phyloP scores from a whole-genome alignment of 495 filamentous ascomycete species.

The Daldinia childiae region DNA sequence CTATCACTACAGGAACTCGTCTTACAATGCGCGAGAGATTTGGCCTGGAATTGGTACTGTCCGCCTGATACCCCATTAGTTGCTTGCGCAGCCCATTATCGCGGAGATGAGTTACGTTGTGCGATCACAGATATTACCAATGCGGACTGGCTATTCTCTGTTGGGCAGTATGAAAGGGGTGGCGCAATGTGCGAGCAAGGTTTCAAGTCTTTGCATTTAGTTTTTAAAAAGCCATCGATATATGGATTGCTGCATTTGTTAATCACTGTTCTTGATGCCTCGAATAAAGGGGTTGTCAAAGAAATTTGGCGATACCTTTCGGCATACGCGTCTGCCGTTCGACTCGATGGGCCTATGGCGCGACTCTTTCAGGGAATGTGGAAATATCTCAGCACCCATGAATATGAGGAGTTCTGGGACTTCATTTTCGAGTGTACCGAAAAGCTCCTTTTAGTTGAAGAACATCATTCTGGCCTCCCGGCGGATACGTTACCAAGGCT shows the following conservation, averaged over 20 bases:
- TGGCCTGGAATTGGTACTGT: conserved; percentile 47
- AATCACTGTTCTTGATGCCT: conserved; percentile 44
- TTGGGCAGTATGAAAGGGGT: conserved; percentile 43
- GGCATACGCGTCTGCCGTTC: conserved; percentile 39
- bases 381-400: conserved; percentile 45
- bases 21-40: conserved; percentile 42
- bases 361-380: conserved; percentile 45
- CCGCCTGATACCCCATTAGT: conserved; percentile 42
- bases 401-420: conserved; percentile 47
- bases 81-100: conserved; percentile 42
- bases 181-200: conserved; percentile 47
- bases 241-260: conserved; percentile 46
- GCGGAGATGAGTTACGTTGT: conserved; percentile 44
- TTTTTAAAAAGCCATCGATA: conserved; percentile 45
- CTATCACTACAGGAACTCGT: conserved; percentile 46
- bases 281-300: conserved; percentile 46
- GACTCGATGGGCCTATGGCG: conserved; percentile 35
- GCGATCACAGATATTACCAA: conserved; percentile 49
- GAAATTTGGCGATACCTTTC: conserved; percentile 47
- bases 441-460: conserved; percentile 41
- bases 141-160: conserved; percentile 46
- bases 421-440: conserved; percentile 47
- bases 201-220: conserved; percentile 42
- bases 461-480: conserved; percentile 43
- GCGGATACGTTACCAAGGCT: conserved; percentile 42